phyloP scores from a whole-genome alignment of 495 filamentous ascomycete genomes.

The Talaromyces nanjingensis region DNA sequence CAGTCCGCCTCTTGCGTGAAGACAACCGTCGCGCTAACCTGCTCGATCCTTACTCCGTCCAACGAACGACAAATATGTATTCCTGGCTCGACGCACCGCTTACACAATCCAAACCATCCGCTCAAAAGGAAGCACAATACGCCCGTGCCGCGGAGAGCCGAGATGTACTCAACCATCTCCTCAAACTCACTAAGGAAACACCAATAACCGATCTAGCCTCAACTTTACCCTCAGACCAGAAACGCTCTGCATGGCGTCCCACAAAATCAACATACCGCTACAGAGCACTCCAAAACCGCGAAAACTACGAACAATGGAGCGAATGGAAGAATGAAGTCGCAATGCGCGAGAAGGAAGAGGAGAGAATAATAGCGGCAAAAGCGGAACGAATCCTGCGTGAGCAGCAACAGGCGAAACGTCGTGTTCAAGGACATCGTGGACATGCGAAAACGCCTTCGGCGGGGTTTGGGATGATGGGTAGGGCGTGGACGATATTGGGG shows the following conservation, averaged over 20 bases:
- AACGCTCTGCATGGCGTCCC: constrained; percentile 55
- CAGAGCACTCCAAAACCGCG: constrained; percentile 51
- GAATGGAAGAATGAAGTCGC: constrained; percentile 54
- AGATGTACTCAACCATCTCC: constrained; percentile 63
- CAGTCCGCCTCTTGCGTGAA: constrained; percentile 71
- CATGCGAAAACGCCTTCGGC: constrained; percentile 15
- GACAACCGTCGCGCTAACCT: constrained; percentile 64
- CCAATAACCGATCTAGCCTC: constrained; percentile 49
- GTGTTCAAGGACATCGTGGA: constrained; percentile 24
- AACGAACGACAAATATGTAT: constrained; percentile 44
- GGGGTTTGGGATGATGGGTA: constrained; percentile 34
- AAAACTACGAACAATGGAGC: constrained; percentile 54
- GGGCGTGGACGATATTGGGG: constrained; percentile 38
- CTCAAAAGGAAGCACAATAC: constrained; percentile 49
- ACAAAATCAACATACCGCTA: constrained; percentile 50
- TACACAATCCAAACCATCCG: constrained; percentile 32
- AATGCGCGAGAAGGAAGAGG: constrained; percentile 35
- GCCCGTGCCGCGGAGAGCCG: constrained; percentile 59
- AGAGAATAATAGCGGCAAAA: constrained; percentile 31
- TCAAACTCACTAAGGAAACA: constrained; percentile 56
- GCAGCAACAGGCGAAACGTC: constrained; percentile 25
- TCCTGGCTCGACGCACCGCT: constrained; percentile 63
- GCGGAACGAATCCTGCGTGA: constrained; percentile 23
- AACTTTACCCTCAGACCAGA: constrained; percentile 35
- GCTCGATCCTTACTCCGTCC: constrained; percentile 51